These are phyloP conservation scores for Breviolum minutum DNA, from an alignment of 73 alveolate species.

Conservation along the genomic window DNA sequence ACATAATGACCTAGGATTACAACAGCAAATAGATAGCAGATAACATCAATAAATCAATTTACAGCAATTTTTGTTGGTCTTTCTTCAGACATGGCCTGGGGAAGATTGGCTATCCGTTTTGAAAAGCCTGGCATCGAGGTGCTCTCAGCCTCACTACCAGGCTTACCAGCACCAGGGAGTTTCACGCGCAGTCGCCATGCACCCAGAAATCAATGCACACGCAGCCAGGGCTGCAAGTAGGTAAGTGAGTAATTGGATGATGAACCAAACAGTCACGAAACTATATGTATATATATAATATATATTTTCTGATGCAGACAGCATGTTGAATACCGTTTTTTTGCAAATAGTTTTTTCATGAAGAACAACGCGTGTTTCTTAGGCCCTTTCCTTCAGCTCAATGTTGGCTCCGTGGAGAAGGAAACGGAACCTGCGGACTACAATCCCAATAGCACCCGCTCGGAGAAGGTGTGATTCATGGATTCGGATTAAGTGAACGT, in stretches of 20 bases:
- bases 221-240: background rate
- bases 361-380: background rate
- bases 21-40: too few relatives aligned
- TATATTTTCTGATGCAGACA: background rate
- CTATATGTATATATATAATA: too few relatives aligned
- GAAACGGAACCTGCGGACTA: constrained; percentile 86
- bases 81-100: background rate
- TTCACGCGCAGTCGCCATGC: constrained; percentile 27
- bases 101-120: background rate
- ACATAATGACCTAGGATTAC: too few relatives aligned
- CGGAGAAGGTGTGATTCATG: constrained; percentile 3
- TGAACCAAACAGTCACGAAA: background rate
- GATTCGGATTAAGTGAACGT: too few relatives aligned
- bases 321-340: background rate
- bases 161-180: constrained; percentile 71
- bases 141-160: constrained; percentile 80
- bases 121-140: constrained; percentile 9
- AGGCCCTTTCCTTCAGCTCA: constrained; percentile 56
- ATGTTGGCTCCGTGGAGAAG: constrained; percentile 80
- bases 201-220: background rate
- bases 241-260: background rate
- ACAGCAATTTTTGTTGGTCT: background rate
- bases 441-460: constrained; percentile 41
- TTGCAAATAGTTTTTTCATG: background rate
- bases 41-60: too few relatives aligned